Evolutionary conservation across 2,329 filamentous ascomycete species (phyloP), one percentile per base, ranked within the genome.

Genomic region (Claviceps sp.): DNA sequence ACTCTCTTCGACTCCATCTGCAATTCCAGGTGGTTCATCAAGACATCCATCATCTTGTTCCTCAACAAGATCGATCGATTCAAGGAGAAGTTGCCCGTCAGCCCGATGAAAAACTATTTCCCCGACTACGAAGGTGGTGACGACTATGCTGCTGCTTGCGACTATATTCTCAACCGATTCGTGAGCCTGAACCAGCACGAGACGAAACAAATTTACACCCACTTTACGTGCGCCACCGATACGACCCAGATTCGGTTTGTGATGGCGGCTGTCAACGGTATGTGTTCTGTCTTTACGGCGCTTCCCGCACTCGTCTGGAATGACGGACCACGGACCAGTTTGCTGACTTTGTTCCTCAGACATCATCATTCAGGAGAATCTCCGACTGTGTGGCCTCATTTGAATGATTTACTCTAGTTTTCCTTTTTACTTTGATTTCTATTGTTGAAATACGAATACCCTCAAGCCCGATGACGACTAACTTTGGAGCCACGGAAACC

Each of bases 321-420:
- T 37, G n/a, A 14, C 6, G 16, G 37, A 48, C 4, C 14, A 48
- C 20, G n/a, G 4, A 1, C 2, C 14, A 4, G 22, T 26, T 47
- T 37, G 52, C 73, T 82, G 72, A 85, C 63, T 5, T 14, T 2
- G 44, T 2, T 1, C 24, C 49, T 2, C 60, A 95, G 93, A 98
- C 74, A 98, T 98, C 70, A 98, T 98, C 74, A 98, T 98, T 70
- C 93, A 98, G 76, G 93, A 97, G 74, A 98, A 98, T 74, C 82
- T 98, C 59, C 86, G 93, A 70, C 80, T 95, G 70, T 96, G 90
- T 72, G 91, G 91, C 79, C 77, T 97, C 70, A 96, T 97, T 79
- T 96, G 85, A 84, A 66, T 62, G 61, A 62, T 62, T 63, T 57
- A 60, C 65, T 37, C 63, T 63, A 58, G 63, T 63, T 63, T 60